phyloP scores from a whole-genome alignment of 768 basidiomycete genomes.

The Gelatoporia subvermispora region DNA sequence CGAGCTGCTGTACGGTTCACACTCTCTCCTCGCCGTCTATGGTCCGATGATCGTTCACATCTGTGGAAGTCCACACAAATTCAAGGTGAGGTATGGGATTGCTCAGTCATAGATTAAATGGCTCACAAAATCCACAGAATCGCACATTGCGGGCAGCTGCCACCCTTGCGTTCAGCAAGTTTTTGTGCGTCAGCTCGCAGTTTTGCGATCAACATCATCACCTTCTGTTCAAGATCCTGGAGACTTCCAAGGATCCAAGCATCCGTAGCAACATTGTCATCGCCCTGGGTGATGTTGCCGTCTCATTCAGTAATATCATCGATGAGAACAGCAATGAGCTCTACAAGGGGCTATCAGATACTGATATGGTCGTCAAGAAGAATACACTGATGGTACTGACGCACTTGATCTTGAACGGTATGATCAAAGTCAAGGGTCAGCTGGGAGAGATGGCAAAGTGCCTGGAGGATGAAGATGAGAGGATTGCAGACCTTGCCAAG shows the following conservation, averaged over 20 bases:
- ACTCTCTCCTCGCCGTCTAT: slow-evolving; percentile 78
- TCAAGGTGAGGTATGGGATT: slow-evolving; percentile 53
- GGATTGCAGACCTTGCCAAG: slow-evolving; percentile 93
- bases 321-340: slow-evolving; percentile 96
- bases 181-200: slow-evolving; percentile 90
- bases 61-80: slow-evolving; percentile 85
- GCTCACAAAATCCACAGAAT: too few species aligned
- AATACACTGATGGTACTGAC: slow-evolving; percentile 99
- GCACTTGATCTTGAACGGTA: slow-evolving; percentile 93
- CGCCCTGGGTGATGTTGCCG: slow-evolving; percentile 94
- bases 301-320: slow-evolving; percentile 95
- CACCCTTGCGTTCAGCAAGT: slow-evolving; percentile 87
- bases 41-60: slow-evolving; percentile 90
- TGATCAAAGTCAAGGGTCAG: slow-evolving; percentile 99
- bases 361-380: slow-evolving; percentile 89
- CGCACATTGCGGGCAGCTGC: slow-evolving; percentile 81
- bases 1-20: slow-evolving; percentile 79
- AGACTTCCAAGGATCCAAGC: slow-evolving; percentile 83
- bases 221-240: slow-evolving; percentile 89
- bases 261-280: slow-evolving; percentile 97
- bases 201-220: slow-evolving; percentile 91
- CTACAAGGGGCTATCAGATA: slow-evolving; percentile 90
- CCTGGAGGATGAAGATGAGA: slow-evolving; percentile 81
- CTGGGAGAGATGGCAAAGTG: slow-evolving; percentile 99
- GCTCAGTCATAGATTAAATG: neutral